Evolutionary conservation across 2,329 filamentous ascomycete genomes (phyloP), one percentile per base, ranked within the genome.

Genomic region (Apiospora kogelbergensis): DNA sequence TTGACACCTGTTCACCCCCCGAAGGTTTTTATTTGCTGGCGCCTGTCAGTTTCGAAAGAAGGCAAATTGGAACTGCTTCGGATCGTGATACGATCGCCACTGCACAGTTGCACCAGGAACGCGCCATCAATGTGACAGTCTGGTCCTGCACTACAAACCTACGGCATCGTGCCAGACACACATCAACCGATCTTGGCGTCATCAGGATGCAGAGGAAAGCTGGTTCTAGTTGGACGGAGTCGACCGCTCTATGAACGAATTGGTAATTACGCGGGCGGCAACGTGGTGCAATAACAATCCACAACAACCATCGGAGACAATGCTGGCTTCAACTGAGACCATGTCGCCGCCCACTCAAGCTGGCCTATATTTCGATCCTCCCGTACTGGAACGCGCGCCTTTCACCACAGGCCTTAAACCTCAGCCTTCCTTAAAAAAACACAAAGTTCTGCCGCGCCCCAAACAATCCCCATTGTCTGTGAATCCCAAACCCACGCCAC

Each of bases 361-460:
- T 42, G 67, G 71, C 48, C 74, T 79, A 46, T 79, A 76, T 68
- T 77, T 78, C 68, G 76, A 77, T 65, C 75, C 74, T 67, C 70
- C 67, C 44, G 40, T 65, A 20, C 63, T 68, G 74, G 60, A 69
- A 69, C 69, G 74, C 75, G 67, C 74, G 71, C 65, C 70, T 71
- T 67, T 71, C 74, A 53, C 70, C 30, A n/a, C 74, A 33, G 68
- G 68, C 57, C 74, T 75, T 66, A 71, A 75, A 53, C 74, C 69
- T 68, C 77, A 72, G 68, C 73, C 69, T 63, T 71, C 75, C 13
- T 80, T 82, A 72, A 81, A 79, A 71, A 80, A 77, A 68, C 80
- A 80, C 66, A 82, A 81, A 66, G 70, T 77, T 20, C 76, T 82
- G 20, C 81, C 80, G n/a, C 80, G 79, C 66, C 80, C 80, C 46